These are phyloP conservation scores for Tolypocladium endophyticum DNA, from an alignment of 2,329 filamentous ascomycete species.

Conservation along the genomic window DNA sequence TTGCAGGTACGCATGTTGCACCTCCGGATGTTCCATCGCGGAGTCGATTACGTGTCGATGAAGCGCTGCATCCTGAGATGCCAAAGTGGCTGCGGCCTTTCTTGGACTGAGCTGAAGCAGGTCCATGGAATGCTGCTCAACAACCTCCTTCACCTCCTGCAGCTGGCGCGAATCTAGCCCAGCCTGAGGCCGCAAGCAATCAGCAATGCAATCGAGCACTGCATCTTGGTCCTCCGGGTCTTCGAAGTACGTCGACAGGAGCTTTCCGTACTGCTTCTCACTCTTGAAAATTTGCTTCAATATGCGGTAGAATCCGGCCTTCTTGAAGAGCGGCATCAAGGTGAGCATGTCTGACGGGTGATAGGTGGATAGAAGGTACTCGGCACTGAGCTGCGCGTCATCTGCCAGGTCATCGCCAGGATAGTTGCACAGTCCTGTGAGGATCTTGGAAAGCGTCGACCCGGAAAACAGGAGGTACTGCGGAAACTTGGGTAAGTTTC, in stretches of 20 bases:
- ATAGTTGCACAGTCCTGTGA: slow-evolving; percentile 75
- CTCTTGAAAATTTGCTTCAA: slow-evolving; percentile 78
- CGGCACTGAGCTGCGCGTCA: slow-evolving; percentile 92
- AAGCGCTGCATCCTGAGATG: slow-evolving; percentile 48
- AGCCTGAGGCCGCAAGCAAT: slow-evolving; percentile 58
- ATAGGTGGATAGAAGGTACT: slow-evolving; percentile 89
- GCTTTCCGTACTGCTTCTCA: slow-evolving; percentile 68
- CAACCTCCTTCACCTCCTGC: slow-evolving; percentile 57
- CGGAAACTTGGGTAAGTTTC: slow-evolving; percentile 91
- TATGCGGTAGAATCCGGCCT: slow-evolving; percentile 81
- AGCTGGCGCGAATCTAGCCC: slow-evolving; percentile 59
- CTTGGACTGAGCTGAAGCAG: slow-evolving; percentile 58
- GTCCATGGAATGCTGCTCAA: slow-evolving; percentile 54
- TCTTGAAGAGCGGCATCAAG: slow-evolving; percentile 66
- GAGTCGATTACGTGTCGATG: slow-evolving; percentile 56
- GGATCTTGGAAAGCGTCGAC: slow-evolving; percentile 69
- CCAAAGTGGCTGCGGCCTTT: slow-evolving; percentile 55
- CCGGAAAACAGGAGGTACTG: slow-evolving; percentile 90
- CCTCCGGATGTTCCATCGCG: slow-evolving; percentile 46
- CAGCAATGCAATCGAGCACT: slow-evolving; percentile 69
- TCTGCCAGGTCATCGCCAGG: slow-evolving; percentile 72
- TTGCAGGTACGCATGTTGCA: slow-evolving; percentile 67
- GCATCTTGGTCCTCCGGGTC: slow-evolving; percentile 65
- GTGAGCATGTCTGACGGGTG: slow-evolving; percentile 72
- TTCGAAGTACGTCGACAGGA: slow-evolving; percentile 75